Base-by-base conservation (phyloP, 2,329 filamentous ascomycete genomes). In the Alternaria sp. region DNA sequence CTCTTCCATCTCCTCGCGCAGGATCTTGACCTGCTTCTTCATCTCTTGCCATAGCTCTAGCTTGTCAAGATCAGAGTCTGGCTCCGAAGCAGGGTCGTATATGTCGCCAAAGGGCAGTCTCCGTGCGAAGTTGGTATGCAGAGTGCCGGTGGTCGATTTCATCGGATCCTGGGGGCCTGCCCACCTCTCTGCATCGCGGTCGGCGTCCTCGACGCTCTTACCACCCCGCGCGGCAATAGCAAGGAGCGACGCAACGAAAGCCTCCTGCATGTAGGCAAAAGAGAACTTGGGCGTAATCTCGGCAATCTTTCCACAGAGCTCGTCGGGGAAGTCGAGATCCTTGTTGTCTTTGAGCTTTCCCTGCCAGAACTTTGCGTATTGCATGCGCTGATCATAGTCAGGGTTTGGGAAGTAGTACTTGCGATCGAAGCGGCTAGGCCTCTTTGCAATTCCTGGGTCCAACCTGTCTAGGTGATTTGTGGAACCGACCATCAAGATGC, bases 401-500 rank as follows among this genome's bases (percentile, higher is more conserved):
- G 83, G 83, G 57, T 82, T 72, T 1, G 78, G 71, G 66, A 83
- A 85, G 60, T 79, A 78, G 71, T 83, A 84, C 63, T 84, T 84
- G 26, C 83, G 71, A 59, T 85, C 83, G 63, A 85, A 85, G 6
- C 83, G 75, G 23, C 74, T 79, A 3, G 83, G 83, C 0, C 83
- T 79, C 75, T 84, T 84, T 14, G 79, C 71, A 50, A 85, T 90
- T 20, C 89, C 89, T 0, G 89, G 89, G 67, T 92, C 90, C 6
- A 92, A 79, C 2, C 85, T 83, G 37, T 92, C 89, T 6, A 92
- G 82, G 67, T 85, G 82, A 71, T 91, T 91, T 0, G 89, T 91
- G 57, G 85, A 88, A 28, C 87, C 88, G 26, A 91, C 84, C 80
- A 92, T 90, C 69, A 92, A 86, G 56, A 92, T 91, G 11, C 90